Evolutionary conservation across 2,329 filamentous ascomycete genomes (phyloP).

Genomic region (Metarhizium sp.): DNA sequence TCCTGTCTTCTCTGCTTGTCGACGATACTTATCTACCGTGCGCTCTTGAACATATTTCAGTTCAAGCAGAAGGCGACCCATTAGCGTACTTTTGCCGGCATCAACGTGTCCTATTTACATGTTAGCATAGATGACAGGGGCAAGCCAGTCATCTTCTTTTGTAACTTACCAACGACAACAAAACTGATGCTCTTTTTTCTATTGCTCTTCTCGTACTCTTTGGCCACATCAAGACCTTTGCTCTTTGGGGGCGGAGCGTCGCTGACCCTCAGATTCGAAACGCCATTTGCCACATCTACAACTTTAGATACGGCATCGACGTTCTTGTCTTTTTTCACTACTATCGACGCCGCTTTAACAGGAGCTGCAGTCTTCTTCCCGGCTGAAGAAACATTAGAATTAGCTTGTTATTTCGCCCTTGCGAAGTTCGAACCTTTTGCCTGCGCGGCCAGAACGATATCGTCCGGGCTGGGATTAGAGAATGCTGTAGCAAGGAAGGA

Average conservation of each 20-base stretch:
- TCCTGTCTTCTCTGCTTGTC: slow-evolving; percentile 82
- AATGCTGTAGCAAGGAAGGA: slow-evolving; percentile 55
- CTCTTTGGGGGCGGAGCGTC: slow-evolving; percentile 50
- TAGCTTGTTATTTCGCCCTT: slow-evolving; percentile 38
- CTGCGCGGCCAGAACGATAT: slow-evolving; percentile 79
- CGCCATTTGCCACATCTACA: slow-evolving; percentile 17
- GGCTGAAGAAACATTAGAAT: slow-evolving; percentile 45
- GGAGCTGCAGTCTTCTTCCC: slow-evolving; percentile 38
- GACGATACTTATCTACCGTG: slow-evolving; percentile 78
- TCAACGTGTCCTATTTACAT: slow-evolving; percentile 71
- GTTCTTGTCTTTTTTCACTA: slow-evolving; percentile 29
- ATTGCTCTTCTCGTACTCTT: slow-evolving; percentile 66
- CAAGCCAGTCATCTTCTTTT: not conserved
- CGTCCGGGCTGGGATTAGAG: slow-evolving; percentile 81
- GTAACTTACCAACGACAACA: slow-evolving; percentile 71
- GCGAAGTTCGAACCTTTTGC: slow-evolving; percentile 69
- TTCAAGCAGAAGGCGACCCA: slow-evolving; percentile 89
- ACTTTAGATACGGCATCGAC: slow-evolving; percentile 18
- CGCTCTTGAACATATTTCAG: slow-evolving; percentile 80
- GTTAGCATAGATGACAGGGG: not conserved
- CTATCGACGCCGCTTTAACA: slow-evolving; percentile 20
- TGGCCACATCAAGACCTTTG: slow-evolving; percentile 78
- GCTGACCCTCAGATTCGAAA: slow-evolving; percentile 31
- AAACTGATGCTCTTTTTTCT: slow-evolving; percentile 80
- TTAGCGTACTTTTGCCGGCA: slow-evolving; percentile 93